Conservation (phyloP, 371 early-diverging fungal species). For the Funneliformis caledonium region DNA sequence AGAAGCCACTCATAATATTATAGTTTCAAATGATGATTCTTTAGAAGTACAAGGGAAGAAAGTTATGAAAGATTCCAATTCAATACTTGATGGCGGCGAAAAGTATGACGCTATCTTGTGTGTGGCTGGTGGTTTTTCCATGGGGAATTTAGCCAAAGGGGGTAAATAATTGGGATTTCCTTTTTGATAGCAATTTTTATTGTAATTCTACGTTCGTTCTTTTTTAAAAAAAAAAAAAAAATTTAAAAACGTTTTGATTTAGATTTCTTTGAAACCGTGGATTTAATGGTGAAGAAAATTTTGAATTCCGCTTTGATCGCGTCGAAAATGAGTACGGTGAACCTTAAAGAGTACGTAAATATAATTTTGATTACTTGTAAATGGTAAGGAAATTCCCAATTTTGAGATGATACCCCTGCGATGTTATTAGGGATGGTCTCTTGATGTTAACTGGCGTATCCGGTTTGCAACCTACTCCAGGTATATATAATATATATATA, state of each 20-base stretch:
- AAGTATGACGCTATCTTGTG: slow-evolving; percentile 86
- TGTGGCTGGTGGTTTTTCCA: slow-evolving; percentile 97
- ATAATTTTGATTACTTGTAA: not conserved
- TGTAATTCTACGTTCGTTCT: not conserved
- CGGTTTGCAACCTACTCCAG: slow-evolving; percentile 67
- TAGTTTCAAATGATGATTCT: slow-evolving; percentile 52
- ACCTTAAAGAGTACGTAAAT: slow-evolving; percentile 70
- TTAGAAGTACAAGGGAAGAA: slow-evolving; percentile 66
- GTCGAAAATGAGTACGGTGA: slow-evolving; percentile 75
- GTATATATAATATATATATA: not conserved
- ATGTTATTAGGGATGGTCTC: slow-evolving; percentile 69
- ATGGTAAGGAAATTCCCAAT: slow-evolving; percentile 10
- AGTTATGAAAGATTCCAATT: slow-evolving; percentile 52
- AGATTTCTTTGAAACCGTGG: slow-evolving; percentile 74
- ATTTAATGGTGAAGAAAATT: slow-evolving; percentile 81
- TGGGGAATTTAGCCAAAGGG: slow-evolving; percentile 81
- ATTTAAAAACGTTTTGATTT: not conserved
- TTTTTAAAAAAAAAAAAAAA: not conserved
- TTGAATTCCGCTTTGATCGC: slow-evolving; percentile 85
- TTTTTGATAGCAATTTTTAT: not conserved
- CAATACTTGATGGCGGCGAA: slow-evolving; percentile 46
- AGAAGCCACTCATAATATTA: slow-evolving; percentile 75
- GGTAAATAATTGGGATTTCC: slow-evolving; percentile 50
- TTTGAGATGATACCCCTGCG: not conserved
- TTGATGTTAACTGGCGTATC: slow-evolving; percentile 84